Evolutionary conservation across 495 filamentous ascomycete genomes (phyloP), one percentile per base, ranked within the genome.

Genomic region (Daldinia childiae): DNA sequence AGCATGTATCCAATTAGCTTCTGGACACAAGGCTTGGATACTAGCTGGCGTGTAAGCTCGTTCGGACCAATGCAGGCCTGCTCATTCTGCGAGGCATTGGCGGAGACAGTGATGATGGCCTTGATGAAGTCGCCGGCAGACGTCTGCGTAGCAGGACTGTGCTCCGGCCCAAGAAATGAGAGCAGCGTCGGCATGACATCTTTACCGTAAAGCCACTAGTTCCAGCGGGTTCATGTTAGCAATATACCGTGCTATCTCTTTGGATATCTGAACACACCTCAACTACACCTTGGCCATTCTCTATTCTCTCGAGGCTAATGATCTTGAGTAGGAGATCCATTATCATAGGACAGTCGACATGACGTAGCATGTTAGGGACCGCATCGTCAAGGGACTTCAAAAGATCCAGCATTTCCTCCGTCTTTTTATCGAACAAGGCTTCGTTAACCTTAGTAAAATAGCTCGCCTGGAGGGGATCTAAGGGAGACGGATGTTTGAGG

Each of bases 381-480:
- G 96, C 91, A 39, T 90, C 89, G 32, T 95, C 90, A 54, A 97
- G 74, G 3, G 90, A 90, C 77, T 92, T 95, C 69, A 98, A 86
- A 55, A 98, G 88, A 15, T 90, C 89, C 48, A 99, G 80, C 93
- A 98, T 98, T 67, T 97, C 94, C 69, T 94, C 91, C 32, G 96
- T 98, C 86, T 98, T 98, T 80, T 94, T 96, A 79, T 98, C 96
- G 60, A 99, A 89, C 17, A 99, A 81, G 2, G 93, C 90, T 78
- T 99, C 95, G 81, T 98, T 98, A 71, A 99, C 93, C 77, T 98
- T 99, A 15, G 95, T 98, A 77, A 99, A 99, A 72, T 98, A 98
- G 69, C 94, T 93, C 6, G 95, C 95, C 81, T 97, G 94, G 2
- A 97, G 84, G 26, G 94, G 90, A 77, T 98, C 95, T 57, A 99